Percentiles rank a stretch among this genome's conserved stretches.
Conservation (phyloP, 2,329 filamentous ascomycete species). For the Xylaria sp. region DNA sequence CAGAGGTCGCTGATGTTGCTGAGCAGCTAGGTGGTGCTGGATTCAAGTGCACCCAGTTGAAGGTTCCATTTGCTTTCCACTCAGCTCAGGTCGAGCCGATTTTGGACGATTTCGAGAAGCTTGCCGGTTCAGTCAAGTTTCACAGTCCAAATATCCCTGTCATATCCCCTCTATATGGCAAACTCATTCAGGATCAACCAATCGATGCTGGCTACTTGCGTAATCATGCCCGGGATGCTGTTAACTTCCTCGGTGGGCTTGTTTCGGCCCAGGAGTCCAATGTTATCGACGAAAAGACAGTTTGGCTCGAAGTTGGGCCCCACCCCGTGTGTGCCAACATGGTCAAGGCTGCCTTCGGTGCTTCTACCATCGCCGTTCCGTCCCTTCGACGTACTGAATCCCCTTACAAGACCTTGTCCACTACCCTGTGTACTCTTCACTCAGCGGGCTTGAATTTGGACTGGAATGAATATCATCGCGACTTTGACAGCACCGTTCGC, state of each 20-base stretch:
- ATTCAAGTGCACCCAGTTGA: slow-evolving; percentile 66
- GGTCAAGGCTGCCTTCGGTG: slow-evolving; percentile 67
- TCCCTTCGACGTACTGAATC: slow-evolving; percentile 68
- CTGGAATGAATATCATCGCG: slow-evolving; percentile 71
- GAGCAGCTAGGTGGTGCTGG: slow-evolving; percentile 54
- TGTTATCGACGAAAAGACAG: slow-evolving; percentile 67
- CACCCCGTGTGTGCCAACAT: slow-evolving; percentile 73
- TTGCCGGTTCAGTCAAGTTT: slow-evolving; percentile 60
- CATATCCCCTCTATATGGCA: slow-evolving; percentile 70
- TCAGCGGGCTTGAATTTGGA: slow-evolving; percentile 63
- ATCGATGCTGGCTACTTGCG: slow-evolving; percentile 68
- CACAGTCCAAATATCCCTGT: slow-evolving; percentile 62
- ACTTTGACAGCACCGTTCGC: slow-evolving; percentile 62
- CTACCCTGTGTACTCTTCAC: slow-evolving; percentile 62
- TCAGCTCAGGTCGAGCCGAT: slow-evolving; percentile 69
- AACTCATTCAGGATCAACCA: slow-evolving; percentile 62
- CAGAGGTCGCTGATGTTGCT: slow-evolving; percentile 47
- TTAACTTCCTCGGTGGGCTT: slow-evolving; percentile 71
- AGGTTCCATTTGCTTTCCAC: slow-evolving; percentile 71
- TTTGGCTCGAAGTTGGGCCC: slow-evolving; percentile 77
- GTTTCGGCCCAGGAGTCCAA: slow-evolving; percentile 62
- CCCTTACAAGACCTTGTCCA: slow-evolving; percentile 67
- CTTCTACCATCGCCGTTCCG: slow-evolving; percentile 59
- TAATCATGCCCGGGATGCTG: slow-evolving; percentile 69
- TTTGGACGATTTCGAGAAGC: slow-evolving; percentile 62